Conservation (phyloP, 441 rosid species). For the Pelargonium fulgidum region DNA sequence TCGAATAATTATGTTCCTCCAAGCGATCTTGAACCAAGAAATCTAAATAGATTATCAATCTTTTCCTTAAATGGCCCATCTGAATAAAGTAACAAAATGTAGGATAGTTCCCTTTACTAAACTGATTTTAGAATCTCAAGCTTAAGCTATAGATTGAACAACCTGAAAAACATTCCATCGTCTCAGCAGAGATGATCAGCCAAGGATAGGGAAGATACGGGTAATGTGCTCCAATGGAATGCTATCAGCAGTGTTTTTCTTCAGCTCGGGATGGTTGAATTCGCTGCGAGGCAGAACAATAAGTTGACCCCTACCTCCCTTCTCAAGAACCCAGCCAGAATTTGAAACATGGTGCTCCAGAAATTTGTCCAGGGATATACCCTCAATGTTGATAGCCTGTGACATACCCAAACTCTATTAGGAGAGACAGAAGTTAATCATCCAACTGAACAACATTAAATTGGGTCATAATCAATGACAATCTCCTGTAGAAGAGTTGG, state of each 20-base stretch:
- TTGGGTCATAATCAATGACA: not conserved
- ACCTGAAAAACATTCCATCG: conserved; percentile 16
- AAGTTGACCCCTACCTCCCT: conserved; percentile 54
- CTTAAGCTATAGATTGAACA: not conserved
- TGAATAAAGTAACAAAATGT: not conserved
- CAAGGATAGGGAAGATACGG: conserved; percentile 85
- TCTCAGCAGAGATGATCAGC: conserved; percentile 28
- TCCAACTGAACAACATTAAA: not conserved
- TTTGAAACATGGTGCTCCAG: conserved; percentile 60
- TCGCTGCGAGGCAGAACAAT: conserved; percentile 56
- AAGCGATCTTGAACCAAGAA: not conserved
- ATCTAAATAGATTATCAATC: not conserved
- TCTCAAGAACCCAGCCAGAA: conserved; percentile 68
- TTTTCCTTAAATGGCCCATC: not conserved
- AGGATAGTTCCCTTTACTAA: not conserved
- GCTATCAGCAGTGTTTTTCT: conserved; percentile 58
- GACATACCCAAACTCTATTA: conserved; percentile 6
- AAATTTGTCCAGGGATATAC: conserved; percentile 76
- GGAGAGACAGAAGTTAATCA: not conserved
- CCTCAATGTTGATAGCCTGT: conserved; percentile 83
- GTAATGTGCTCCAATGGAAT: conserved; percentile 79
- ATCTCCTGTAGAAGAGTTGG: too few species aligned
- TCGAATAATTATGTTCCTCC: not conserved
- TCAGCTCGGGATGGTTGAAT: conserved; percentile 83
- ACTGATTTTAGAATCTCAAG: not conserved